Evolutionary conservation across 805 yeast species (phyloP).

Genomic region (Candida xyloterini): DNA sequence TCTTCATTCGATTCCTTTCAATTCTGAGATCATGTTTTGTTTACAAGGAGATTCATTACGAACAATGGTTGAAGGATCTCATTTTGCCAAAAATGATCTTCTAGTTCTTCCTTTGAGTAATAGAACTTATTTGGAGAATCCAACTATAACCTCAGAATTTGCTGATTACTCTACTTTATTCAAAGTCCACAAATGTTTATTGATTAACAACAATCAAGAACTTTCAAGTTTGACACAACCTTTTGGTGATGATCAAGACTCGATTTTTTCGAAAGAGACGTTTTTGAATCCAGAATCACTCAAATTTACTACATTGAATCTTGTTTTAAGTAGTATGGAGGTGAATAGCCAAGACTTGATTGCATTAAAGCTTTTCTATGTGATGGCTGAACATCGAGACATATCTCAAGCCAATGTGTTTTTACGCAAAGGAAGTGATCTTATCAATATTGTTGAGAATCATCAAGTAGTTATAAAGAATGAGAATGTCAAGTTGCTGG

Average conservation of each 20-base stretch:
- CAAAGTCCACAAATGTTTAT: slow-evolving; percentile 20
- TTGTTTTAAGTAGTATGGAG: slow-evolving; percentile 1
- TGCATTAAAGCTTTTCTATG: slow-evolving; percentile 7
- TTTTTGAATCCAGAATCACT: slow-evolving; percentile 8
- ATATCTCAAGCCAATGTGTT: slow-evolving; percentile 6
- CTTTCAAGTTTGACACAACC: not conserved
- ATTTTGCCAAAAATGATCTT: slow-evolving; percentile 21
- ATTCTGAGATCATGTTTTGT: slow-evolving; percentile 32
- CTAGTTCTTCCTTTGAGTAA: slow-evolving; percentile 25
- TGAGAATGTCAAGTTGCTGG: not conserved
- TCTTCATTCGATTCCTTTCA: slow-evolving; percentile 27
- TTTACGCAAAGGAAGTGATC: slow-evolving; percentile 3
- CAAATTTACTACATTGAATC: slow-evolving; percentile 5
- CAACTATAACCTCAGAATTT: slow-evolving; percentile 1
- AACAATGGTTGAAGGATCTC: slow-evolving; percentile 23
- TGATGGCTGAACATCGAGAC: slow-evolving; percentile 8
- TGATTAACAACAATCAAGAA: slow-evolving; percentile 29
- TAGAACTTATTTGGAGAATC: slow-evolving; percentile 10
- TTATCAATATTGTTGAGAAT: slow-evolving; percentile 2
- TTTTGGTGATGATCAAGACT: not conserved
- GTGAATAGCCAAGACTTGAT: slow-evolving; percentile 3
- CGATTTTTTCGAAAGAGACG: slow-evolving; percentile 7
- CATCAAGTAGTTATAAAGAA: not conserved
- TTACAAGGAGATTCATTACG: slow-evolving; percentile 26
- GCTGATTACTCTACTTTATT: slow-evolving; percentile 5